Conservation (phyloP, 306 rosid species). For the Acacia melanoxylon region DNA sequence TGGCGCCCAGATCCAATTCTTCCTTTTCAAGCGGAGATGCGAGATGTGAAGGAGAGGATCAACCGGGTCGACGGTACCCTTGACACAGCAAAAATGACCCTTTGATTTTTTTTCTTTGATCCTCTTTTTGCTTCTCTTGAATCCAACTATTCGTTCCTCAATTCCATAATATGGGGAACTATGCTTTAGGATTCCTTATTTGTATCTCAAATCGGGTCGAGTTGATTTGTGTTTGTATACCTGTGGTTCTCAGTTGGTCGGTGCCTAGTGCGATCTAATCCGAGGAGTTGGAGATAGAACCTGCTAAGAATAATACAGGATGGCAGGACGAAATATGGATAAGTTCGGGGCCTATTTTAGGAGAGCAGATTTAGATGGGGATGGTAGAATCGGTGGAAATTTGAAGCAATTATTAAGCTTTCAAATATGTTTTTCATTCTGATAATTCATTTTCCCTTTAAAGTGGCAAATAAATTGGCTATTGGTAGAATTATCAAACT, state of each 20-base stretch:
- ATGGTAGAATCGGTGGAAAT: constrained; percentile 85
- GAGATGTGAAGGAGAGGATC: too few relatives aligned
- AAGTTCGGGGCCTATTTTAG: constrained; percentile 74
- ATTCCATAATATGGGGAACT: constrained; percentile 1
- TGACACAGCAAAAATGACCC: background rate
- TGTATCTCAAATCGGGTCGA: constrained; percentile 28
- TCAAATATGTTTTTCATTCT: background rate
- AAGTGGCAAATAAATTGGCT: background rate
- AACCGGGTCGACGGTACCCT: too few relatives aligned
- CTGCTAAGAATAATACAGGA: constrained; percentile 1
- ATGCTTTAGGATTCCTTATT: background rate
- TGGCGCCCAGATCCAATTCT: too few relatives aligned
- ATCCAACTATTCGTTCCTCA: constrained; percentile 14
- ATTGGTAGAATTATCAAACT: constrained; percentile 1
- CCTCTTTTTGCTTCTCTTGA: background rate
- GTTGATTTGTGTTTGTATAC: background rate
- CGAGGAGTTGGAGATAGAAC: background rate
- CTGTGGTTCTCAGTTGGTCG: background rate
- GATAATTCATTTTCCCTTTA: background rate
- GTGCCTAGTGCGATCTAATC: constrained; percentile 32
- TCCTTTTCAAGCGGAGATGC: too few relatives aligned
- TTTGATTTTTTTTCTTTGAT: background rate
- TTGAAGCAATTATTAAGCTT: background rate
- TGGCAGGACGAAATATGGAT: constrained; percentile 68
- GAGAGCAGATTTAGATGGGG: constrained; percentile 96